Base-by-base conservation (phyloP, 1,284 basidiomycete species). In the Lignosus rhinocerotis region DNA sequence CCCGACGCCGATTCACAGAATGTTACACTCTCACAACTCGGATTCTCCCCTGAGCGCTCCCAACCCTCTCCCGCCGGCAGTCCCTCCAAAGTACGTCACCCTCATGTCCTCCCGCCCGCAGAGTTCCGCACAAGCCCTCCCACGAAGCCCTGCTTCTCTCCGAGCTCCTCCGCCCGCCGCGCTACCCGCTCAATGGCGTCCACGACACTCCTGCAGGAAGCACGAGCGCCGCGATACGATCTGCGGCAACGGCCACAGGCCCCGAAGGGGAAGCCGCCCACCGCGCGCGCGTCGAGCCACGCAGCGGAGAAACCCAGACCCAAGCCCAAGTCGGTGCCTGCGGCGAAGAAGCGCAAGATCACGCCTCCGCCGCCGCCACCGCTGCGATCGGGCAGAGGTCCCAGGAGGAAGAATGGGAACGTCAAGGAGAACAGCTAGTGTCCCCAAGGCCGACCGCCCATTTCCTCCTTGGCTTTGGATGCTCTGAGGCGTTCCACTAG, bases 1-100 rank as follows among this genome's bases (percentile, higher is more conserved):
- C 60, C 67, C 10, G 48, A 51, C 16, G 55, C 67, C 31, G 66
- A 70, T 12, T 8, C 36, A 48, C 72, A 72, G 51, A 62, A 73
- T 10, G 56, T 75, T 19, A 70, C 75, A 14, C 75, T 71, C 66
- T 74, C 77, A 8, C 74, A 71, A 45, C 67, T 76, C 38, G 71
- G 73, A 17, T 71, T 75, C 61, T 69, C 72, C 17, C 58, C 70
- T n/a, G 60, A 65, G 44, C 58, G 60, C 32, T 68, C 70, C 12
- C 70, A 64, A 48, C 50, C 51, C 17, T 50, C 33, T 32, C 30
- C 52, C 33, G 48, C 19, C 33, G 46, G 19, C 31, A 21, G 55
- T 16, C 44, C 53, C 34, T 50, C 53, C 43, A 36, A 16, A 47
- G 31, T n/a, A 43, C 58, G 43, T 41, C 44, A 44, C n/a, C 53